Evolutionary conservation across 192 early-diverging fungal species (phyloP).

Genomic region (Coemansia sp.): DNA sequence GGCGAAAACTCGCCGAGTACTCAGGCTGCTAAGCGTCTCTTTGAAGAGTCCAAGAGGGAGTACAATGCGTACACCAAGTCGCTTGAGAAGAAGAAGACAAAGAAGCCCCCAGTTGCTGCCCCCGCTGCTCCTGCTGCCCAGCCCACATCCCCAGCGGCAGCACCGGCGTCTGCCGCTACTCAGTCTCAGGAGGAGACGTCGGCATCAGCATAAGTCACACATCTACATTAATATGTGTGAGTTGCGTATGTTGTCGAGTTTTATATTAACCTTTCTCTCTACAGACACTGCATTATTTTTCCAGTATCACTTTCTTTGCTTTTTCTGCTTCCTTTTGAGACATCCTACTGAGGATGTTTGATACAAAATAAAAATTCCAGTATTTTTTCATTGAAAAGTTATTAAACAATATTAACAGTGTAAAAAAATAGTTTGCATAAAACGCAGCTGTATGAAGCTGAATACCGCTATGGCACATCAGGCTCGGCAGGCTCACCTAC

Average conservation of each 20-base stretch:
- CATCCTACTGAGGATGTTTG: neutral
- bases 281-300: neutral
- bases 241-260: no score
- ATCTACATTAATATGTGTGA: neutral
- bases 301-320: neutral
- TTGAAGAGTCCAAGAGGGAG: conserved; percentile 48
- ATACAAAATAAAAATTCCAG: neutral
- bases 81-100: conserved; percentile 44
- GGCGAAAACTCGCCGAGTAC: conserved; percentile 40
- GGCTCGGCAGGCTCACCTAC: no score
- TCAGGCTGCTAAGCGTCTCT: conserved; percentile 24
- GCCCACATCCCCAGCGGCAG: conserved; percentile 7
- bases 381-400: neutral
- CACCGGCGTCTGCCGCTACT: conserved; percentile 1
- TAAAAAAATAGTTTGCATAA: no score
- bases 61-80: conserved; percentile 40
- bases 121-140: conserved; percentile 11
- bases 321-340: neutral
- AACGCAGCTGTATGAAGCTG: no score
- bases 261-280: no score
- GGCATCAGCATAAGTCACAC: conserved; percentile 9
- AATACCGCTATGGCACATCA: no score
- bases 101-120: conserved; percentile 10
- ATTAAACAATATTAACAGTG: no score
- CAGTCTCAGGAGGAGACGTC: conserved; percentile 8